Evolutionary conservation across 2,329 filamentous ascomycete species (phyloP).

Genomic region (Penicillium expansum): DNA sequence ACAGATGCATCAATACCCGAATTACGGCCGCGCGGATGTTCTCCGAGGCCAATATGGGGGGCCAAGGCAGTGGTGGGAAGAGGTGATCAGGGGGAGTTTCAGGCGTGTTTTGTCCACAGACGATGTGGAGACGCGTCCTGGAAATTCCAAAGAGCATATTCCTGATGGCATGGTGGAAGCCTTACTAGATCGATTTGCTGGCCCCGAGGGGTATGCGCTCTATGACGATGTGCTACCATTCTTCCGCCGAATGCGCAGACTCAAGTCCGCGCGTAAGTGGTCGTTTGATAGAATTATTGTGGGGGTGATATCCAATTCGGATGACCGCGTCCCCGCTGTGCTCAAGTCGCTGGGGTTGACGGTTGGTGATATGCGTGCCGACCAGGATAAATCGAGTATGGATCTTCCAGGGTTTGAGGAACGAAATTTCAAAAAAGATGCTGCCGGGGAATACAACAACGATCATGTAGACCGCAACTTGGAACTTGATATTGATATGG

Average conservation of each 20-base stretch:
- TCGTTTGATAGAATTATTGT: slow-evolving; percentile 39
- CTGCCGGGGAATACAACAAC: not conserved
- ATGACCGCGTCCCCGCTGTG: slow-evolving; percentile 43
- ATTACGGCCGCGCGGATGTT: slow-evolving; percentile 44
- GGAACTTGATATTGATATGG: slow-evolving; percentile 40
- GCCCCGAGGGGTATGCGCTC: slow-evolving; percentile 40
- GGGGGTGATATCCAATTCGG: slow-evolving; percentile 48
- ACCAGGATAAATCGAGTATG: slow-evolving; percentile 30
- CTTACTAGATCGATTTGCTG: slow-evolving; percentile 41
- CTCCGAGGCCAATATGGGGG: slow-evolving; percentile 37
- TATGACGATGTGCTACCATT: slow-evolving; percentile 42
- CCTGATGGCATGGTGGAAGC: slow-evolving; percentile 35
- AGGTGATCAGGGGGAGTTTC: slow-evolving; percentile 43
- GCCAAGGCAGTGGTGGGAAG: slow-evolving; percentile 46
- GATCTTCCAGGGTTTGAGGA: slow-evolving; percentile 28
- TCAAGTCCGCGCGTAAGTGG: slow-evolving; percentile 5
- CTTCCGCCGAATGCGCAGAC: slow-evolving; percentile 31
- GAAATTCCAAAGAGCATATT: slow-evolving; percentile 15
- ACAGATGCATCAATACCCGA: slow-evolving; percentile 35
- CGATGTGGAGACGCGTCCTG: not conserved
- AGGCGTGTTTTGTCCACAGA: slow-evolving; percentile 17
- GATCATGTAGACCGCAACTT: not conserved
- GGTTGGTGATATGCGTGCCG: slow-evolving; percentile 36
- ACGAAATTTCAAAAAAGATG: not conserved
- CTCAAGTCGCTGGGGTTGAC: slow-evolving; percentile 40